Evolutionary conservation across 2,329 filamentous ascomycete species (phyloP), one percentile per base, ranked within the genome.

Genomic region (Cadophora luteo-olivacea): DNA sequence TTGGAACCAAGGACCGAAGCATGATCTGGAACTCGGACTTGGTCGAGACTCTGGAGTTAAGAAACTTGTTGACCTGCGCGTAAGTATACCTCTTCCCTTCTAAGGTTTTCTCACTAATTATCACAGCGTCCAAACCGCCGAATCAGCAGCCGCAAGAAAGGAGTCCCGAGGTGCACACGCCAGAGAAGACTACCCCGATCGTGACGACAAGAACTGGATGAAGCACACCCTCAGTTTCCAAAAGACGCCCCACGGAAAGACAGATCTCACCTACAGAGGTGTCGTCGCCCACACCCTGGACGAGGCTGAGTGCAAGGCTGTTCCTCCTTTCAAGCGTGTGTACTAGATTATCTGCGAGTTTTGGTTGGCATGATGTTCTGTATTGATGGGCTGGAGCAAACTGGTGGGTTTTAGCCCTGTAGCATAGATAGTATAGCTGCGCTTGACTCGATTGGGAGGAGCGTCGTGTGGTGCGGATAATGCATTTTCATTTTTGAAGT

Each of bases 11-110:
- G 89, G 95, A 98, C 82, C 92, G 96, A 82, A 97, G 93, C 87
- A 97, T 98, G 95, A 98, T 98, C 85, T 98, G 95, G 95, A 98
- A 98, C 89, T 94, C 92, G 29, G 95, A 98, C 79, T 89, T 98
- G 49, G 93, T 97, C 71, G 95, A 98, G 87, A 97, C 95, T 8
- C 89, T 99, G 67, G 96, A 99, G 84, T 86, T 98, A 78, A 89
- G 94, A 79, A 99, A 99, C 82, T 83, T 99, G 78, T 85, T 99
- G 79, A 98, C 96, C 78, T 98, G 96, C 89, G 71, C 71, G 70
- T 72, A 69, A 69, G 70, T 72, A 38, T 38, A 60, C 33, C n/a
- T 4, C 14, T n/a, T n/a, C 2, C 14, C 7, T 25, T 29, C 16
- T 36, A 24, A n/a, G 67, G 61, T 33, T 45, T 65, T 69, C 68